Percentiles rank a stretch among this genome's conserved stretches.
phyloP scores from a whole-genome alignment of 805 yeast species.

The Ogataea paraovalis region DNA sequence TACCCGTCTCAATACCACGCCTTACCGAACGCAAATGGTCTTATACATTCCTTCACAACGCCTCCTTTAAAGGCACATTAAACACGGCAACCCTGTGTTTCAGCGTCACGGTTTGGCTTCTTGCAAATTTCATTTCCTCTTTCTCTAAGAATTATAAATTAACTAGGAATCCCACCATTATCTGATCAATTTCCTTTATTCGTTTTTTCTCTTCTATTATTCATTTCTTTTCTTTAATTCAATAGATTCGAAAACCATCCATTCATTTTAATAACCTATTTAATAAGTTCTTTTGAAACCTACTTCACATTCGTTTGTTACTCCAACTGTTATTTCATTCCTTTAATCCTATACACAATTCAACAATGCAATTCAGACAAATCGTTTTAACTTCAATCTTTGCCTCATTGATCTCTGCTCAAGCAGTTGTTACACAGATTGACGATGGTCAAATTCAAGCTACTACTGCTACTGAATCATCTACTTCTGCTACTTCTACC shows the following conservation, averaged over 20 bases:
- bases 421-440: constrained; percentile 17
- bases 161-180: not conserved
- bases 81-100: no score
- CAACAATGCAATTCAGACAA: constrained; percentile 22
- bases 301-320: not conserved
- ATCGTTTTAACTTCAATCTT: constrained; percentile 16
- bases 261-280: not conserved
- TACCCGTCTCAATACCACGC: no score
- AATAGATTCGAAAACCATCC: not conserved
- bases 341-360: not conserved
- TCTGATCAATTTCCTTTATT: not conserved
- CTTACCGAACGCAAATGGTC: no score
- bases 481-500: constrained; percentile 5
- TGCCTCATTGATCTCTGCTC: constrained; percentile 14
- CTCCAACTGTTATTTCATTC: not conserved
- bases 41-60: not conserved
- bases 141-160: not conserved
- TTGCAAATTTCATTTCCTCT: not conserved
- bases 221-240: not conserved
- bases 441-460: constrained; percentile 25
- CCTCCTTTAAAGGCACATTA: not conserved
- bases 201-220: not conserved
- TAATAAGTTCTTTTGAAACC: no score
- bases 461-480: constrained; percentile 2
- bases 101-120: not conserved